Evolutionary conservation across 768 basidiomycete genomes (phyloP).

Genomic region (Leccinum disarticulatum): DNA sequence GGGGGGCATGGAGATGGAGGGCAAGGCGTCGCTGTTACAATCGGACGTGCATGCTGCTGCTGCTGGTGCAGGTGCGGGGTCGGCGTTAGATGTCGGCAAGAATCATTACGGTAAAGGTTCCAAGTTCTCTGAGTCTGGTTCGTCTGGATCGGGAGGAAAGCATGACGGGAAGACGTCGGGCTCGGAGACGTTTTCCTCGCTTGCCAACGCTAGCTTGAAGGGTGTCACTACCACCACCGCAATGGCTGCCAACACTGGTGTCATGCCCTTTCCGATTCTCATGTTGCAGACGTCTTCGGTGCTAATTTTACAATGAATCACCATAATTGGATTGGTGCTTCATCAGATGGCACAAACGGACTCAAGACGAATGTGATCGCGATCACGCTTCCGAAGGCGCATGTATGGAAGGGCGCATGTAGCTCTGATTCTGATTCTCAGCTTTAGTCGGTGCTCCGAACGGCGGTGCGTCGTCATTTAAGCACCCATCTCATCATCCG

Average conservation of each 20-base stretch:
- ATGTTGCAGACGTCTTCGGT: slow-evolving; percentile 4
- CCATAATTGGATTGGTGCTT: too few relatives aligned
- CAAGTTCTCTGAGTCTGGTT: too few relatives aligned
- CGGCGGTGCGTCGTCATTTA: slow-evolving; percentile 3
- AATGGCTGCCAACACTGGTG: neutral
- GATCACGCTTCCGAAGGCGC: slow-evolving; percentile 3
- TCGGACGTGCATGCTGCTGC: neutral
- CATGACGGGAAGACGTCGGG: neutral
- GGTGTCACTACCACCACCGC: neutral
- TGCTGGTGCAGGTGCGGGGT: too few relatives aligned
- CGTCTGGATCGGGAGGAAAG: neutral
- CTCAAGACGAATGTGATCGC: slow-evolving; percentile 6
- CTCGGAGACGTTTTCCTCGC: neutral
- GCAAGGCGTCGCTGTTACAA: neutral
- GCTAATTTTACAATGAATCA: neutral
- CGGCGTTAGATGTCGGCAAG: slow-evolving; percentile 5
- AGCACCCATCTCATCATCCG: slow-evolving; percentile 1
- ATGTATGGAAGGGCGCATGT: neutral
- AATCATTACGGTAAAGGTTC: neutral
- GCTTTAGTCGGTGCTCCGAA: neutral
- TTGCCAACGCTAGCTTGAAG: neutral
- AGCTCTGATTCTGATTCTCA: neutral
- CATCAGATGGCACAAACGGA: neutral
- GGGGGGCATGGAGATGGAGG: slow-evolving; percentile 2
- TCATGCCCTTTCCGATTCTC: slow-evolving; percentile 25